A percentile compares a stretch with the other conserved stretches of the same genome.
These are phyloP conservation scores for Kalaharituber pfeilii DNA, from an alignment of 2,329 filamentous ascomycete genomes.

Conservation along the genomic window DNA sequence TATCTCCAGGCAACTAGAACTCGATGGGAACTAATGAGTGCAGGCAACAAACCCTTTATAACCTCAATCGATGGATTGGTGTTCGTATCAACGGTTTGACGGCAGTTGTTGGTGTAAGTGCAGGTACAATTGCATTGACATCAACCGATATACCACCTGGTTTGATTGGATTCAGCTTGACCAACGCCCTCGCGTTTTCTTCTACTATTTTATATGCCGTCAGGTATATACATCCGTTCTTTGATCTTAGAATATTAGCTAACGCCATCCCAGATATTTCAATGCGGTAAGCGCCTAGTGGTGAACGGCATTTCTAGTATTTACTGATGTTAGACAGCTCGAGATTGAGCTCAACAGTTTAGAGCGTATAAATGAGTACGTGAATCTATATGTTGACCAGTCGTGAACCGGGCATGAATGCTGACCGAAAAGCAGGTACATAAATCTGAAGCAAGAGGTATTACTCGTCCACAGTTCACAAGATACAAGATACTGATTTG, in stretches of 20 bases:
- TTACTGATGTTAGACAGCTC: constrained; percentile 2
- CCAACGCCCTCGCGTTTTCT: constrained; percentile 16
- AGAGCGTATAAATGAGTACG: constrained; percentile 15
- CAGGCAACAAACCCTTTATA: constrained; percentile 12
- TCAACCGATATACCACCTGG: constrained; percentile 13
- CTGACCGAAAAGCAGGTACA: not conserved
- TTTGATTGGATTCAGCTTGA: constrained; percentile 16
- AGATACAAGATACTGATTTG: not conserved
- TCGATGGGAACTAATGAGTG: not conserved
- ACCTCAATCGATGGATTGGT: constrained; percentile 16
- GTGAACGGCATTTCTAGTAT: not conserved
- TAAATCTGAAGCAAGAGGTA: constrained; percentile 12
- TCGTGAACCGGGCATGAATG: not conserved
- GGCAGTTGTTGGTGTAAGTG: constrained; percentile 12
- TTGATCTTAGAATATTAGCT: not conserved
- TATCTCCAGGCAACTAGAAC: not conserved
- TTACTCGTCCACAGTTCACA: not conserved
- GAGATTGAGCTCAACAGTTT: constrained; percentile 16
- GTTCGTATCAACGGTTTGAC: constrained; percentile 15
- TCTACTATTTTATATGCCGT: constrained; percentile 10
- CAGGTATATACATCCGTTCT: constrained; percentile 9
- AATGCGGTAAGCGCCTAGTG: not conserved
- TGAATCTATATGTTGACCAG: not conserved
- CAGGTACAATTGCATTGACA: constrained; percentile 13
- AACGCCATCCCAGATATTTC: not conserved